Evolutionary conservation across 306 rosid genomes (phyloP).

Genomic region (Malus orientalis): DNA sequence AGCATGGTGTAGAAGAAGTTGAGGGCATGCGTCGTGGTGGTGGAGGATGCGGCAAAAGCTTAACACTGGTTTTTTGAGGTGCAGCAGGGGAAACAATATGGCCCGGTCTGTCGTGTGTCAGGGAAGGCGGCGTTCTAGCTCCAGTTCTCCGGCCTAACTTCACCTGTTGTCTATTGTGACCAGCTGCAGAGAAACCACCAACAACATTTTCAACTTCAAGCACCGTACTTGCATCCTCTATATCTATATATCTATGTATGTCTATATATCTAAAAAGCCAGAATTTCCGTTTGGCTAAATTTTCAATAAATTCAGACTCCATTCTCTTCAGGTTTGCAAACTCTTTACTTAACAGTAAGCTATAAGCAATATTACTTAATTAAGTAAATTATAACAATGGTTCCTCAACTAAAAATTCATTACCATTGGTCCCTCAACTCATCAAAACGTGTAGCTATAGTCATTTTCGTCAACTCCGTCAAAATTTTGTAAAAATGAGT

Average conservation of each 20-base stretch:
- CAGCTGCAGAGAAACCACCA: neutral
- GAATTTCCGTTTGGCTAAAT: too few relatives aligned
- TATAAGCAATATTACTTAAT: too few relatives aligned
- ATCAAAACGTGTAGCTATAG: too few relatives aligned
- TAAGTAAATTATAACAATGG: too few relatives aligned
- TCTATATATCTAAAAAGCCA: too few relatives aligned
- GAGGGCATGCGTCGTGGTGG: neutral
- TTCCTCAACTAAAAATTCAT: accelerated
- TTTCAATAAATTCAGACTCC: too few relatives aligned
- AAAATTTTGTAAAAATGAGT: too few relatives aligned
- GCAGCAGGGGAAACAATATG: neutral
- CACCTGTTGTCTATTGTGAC: neutral
- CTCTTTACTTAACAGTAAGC: neutral
- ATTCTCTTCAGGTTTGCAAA: neutral
- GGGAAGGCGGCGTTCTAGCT: neutral
- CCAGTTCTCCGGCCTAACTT: neutral
- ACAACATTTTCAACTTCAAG: neutral
- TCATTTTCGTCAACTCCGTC: too few relatives aligned
- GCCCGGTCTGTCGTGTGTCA: neutral
- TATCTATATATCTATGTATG: neutral
- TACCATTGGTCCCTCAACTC: too few relatives aligned
- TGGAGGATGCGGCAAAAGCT: neutral
- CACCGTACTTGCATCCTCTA: neutral
- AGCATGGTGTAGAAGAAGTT: neutral
- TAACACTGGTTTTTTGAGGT: neutral